Base-by-base conservation (phyloP, 345 rosid species). In the Eucalyptus pauciflora region DNA sequence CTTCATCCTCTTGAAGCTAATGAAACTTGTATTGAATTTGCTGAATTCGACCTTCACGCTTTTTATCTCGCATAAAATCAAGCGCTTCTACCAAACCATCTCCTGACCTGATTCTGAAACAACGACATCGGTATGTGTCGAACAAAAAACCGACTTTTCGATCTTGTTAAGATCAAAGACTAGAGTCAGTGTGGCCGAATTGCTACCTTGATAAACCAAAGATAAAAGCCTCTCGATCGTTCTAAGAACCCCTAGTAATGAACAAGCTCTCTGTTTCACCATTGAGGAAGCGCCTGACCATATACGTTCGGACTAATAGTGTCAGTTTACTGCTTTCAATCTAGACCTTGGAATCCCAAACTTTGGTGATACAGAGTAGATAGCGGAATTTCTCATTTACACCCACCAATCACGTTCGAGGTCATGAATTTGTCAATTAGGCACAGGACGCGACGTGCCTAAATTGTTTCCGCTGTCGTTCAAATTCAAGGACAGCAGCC, bases 121-220 rank as follows among this genome's bases (percentile, higher is more conserved):
- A 62, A 62, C 71, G 0, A 3, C 33, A 1, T 8, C 5, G 7
- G 71, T 1, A 13, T 29, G 71, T 29, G 71, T 13, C 7, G 33
- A 62, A 29, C 71, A 7, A 62, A 62, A 62, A 62, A 29, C 4
- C 4, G 16, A 62, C 71, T 29, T 62, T 29, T 62, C 1, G 33
- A 29, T 13, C 17, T 62, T 62, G 71, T 62, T 4, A 27, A 62
- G 71, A 62, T 27, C 33, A 15, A 62, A 62, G 18, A 62, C 71
- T 1, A 62, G 71, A 13, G 71, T 62, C 33, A 62, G 17, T 1
- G 4, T 13, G 8, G 71, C 31, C 71, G 17, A 29, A 62, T 29
- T 13, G 14, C 71, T 62, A 62, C 67, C 31, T 60, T 62, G 33
- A 62, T 27, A 62, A 27, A 12, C 69, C 33, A 62, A 62, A 62